These are phyloP conservation scores for Cadophora sp. DNA, from an alignment of 2,329 filamentous ascomycete species.

Conservation along the genomic window DNA sequence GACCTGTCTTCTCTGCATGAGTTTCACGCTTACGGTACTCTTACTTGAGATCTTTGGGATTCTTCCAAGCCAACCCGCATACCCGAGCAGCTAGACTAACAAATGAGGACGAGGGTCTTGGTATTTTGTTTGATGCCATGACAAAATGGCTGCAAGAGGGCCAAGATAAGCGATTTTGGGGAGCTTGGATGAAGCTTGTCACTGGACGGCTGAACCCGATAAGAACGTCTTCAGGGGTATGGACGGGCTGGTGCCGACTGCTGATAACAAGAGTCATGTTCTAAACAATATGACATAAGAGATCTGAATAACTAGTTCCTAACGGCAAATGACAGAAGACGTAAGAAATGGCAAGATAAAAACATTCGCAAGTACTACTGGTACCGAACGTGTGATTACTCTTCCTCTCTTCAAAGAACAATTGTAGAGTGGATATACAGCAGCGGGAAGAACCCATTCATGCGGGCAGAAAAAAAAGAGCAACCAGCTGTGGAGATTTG, in stretches of 20 bases:
- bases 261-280: constrained; percentile 21
- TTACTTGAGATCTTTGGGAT: constrained; percentile 9
- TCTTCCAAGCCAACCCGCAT: constrained; percentile 8
- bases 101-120: not conserved
- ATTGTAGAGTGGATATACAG: not conserved
- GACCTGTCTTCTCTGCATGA: constrained; percentile 11
- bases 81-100: not conserved
- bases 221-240: constrained; percentile 21
- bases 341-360: not conserved
- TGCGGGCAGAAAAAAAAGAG: constrained; percentile 8
- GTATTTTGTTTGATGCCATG: constrained; percentile 15
- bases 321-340: not conserved
- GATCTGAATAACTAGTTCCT: constrained; percentile 8
- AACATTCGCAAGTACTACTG: not conserved
- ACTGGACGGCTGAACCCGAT: constrained; percentile 20
- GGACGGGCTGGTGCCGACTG: not conserved
- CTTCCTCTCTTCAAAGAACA: not conserved
- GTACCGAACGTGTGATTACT: not conserved
- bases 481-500: not conserved
- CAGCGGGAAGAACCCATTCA: not conserved
- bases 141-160: constrained; percentile 3
- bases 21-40: constrained; percentile 15
- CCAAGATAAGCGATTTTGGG: constrained; percentile 25
- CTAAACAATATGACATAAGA: constrained; percentile 14
- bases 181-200: constrained; percentile 21